Conservation (phyloP, 306 rosid genomes). For the Potentilla sterilis region DNA sequence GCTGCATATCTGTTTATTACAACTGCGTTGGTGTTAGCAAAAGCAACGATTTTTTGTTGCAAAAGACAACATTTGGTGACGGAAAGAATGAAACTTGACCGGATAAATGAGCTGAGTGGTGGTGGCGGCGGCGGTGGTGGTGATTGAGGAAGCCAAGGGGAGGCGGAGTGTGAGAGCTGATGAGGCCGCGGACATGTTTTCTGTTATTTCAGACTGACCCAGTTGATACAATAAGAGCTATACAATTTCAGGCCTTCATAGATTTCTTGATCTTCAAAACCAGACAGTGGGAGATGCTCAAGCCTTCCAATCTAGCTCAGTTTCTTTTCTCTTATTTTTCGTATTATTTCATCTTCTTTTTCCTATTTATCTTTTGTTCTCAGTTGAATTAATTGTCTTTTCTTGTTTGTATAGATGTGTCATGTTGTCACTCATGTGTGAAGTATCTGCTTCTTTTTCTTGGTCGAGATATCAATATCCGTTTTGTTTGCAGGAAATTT, state of each 20-base stretch:
- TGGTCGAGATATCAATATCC: no score
- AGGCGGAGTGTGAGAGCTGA: conserved; percentile 25
- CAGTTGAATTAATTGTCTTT: not conserved
- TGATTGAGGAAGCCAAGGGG: conserved; percentile 27
- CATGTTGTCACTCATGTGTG: no score
- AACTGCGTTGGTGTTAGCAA: conserved; percentile 5
- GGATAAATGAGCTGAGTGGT: conserved; percentile 21
- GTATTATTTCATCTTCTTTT: not conserved
- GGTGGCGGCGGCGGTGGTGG: conserved; percentile 11
- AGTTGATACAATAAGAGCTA: not conserved
- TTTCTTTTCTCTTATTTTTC: not conserved
- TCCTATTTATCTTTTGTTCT: not conserved
- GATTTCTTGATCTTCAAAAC: not conserved
- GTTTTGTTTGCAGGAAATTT: no score
- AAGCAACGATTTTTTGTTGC: not conserved
- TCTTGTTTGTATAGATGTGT: not conserved
- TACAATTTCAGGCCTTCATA: not conserved
- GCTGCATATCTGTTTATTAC: conserved; percentile 23
- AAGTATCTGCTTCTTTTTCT: not conserved
- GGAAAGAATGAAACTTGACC: conserved; percentile 18
- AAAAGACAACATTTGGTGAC: not conserved
- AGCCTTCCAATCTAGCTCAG: not conserved
- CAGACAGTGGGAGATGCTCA: not conserved
- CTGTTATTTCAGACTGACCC: not conserved
- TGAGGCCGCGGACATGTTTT: conserved; percentile 7